Base-by-base conservation (phyloP, 208 protist genomes). In the Acanthamoeba royreba region DNA sequence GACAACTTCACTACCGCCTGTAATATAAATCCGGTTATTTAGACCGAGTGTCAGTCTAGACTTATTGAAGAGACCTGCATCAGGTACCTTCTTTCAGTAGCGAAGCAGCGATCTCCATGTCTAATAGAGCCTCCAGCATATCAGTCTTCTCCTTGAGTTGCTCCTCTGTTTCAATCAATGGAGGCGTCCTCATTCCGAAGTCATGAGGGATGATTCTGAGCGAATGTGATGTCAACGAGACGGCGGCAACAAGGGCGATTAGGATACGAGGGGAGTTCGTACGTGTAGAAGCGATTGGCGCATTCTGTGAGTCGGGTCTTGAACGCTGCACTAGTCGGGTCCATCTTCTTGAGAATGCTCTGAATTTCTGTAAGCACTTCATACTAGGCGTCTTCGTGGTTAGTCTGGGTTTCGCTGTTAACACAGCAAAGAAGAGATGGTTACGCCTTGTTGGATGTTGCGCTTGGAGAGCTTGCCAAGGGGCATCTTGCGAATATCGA, bases 401-500 rank as follows among this genome's bases (percentile, higher is more conserved):
- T n/a, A n/a, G n/a, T n/a, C n/a, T n/a, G n/a, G n/a, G n/a, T n/a
- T n/a, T n/a, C n/a, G n/a, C n/a, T n/a, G n/a, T n/a, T n/a, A n/a
- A 49, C 33, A 83, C 33, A 83, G 42, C 33, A 11, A 83, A 28
- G 42, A 46, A 35, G n/a, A 15, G 28, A 28, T 43, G 72, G 19
- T 5, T 43, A 45, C 35, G 46, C 81, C 95, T 43, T 94, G 31
- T 38, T 69, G 43, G 38, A 96, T 95, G 42, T 96, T 95, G 45
- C 77, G 46, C 58, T 94, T 96, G 46, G 83, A 89, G 28, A 96
- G 74, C 86, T 96, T 95, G 38, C 95, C 95, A 8, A 95, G 58
- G 17, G 95, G 95, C 93, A 95, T 91, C 31, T 95, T 93, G 45
- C 25, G 31, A 47, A 95, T 46, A 58, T 95, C 90, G 61, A 95